Base-by-base conservation (phyloP, 1,284 basidiomycete genomes). In the Boletellus deceptivus region DNA sequence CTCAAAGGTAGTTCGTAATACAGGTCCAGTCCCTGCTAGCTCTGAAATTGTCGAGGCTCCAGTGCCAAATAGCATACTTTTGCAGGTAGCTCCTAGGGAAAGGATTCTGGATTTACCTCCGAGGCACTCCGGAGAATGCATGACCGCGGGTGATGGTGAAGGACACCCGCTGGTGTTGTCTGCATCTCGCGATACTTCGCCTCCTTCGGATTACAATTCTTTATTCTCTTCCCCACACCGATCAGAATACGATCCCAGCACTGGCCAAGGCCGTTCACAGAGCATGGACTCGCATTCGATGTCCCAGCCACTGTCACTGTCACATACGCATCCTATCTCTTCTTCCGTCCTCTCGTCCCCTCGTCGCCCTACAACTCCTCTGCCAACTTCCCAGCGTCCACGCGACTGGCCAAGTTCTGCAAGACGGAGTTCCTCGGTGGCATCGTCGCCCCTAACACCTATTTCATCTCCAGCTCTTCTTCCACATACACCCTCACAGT, bases 391-490 rank as follows among this genome's bases (percentile, higher is more conserved):
- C n/a, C 61, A 48, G 11, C 31, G 11, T 24, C 49, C 56, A 37
- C 39, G n/a, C 9, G 34, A 50, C 25, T 50, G 43, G 17, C 34
- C 34, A 11, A 43, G 13, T 45, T 42, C 41, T 20, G 39, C 29
- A 42, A 40, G 37, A 44, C 36, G 11, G 37, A 38, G 29, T 13
- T 5, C 18, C 6, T 35, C 14, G 18, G 22, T 37, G 4, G 4
- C 33, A 25, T 66, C 57, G 8, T 67, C 62, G 5, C 65, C 62
- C 14, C 40, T 68, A 29, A 67, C 64, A 36, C 60, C 59, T 3
- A 4, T 43, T 46, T 65, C 58, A 1, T 64, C 63, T 48, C 52
- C 55, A 2, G 33, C 16, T 44, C 44, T 25, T 50, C 35, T 36
- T 50, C 31, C 24, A 10, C 66, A 24, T 13, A 29, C 20, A 18